Evolutionary conservation across 345 rosid genomes (phyloP).

Genomic region (Brassica juncea): DNA sequence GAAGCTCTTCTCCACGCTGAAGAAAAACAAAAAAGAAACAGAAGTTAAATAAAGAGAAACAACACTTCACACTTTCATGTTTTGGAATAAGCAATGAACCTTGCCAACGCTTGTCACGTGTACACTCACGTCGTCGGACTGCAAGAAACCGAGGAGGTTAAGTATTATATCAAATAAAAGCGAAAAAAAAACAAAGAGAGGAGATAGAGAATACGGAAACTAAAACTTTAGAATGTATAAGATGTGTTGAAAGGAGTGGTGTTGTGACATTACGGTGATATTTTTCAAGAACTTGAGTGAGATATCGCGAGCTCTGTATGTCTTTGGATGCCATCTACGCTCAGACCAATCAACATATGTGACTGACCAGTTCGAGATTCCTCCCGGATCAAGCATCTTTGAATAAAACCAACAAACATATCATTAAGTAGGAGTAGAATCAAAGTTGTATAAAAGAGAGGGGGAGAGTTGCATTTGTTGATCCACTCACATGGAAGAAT

Average conservation of each 20-base stretch:
- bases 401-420: constrained; percentile 1
- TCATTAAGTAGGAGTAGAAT: constrained; percentile 7
- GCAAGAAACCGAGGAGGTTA: constrained; percentile 35
- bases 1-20: constrained; percentile 58
- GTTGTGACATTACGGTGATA: constrained; percentile 58
- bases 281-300: constrained; percentile 67
- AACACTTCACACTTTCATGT: neutral
- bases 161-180: too few species aligned
- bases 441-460: neutral
- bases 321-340: constrained; percentile 97
- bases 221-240: neutral
- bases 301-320: constrained; percentile 69
- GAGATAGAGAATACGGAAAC: neutral
- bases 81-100: constrained; percentile 34
- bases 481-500: constrained; percentile 70
- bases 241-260: constrained; percentile 6
- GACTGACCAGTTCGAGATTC: constrained; percentile 90
- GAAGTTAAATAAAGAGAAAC: neutral
- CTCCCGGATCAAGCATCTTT: constrained; percentile 90
- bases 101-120: constrained; percentile 81
- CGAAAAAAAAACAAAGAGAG: too few species aligned
- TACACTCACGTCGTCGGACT: constrained; percentile 70
- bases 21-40: neutral
- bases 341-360: constrained; percentile 99
- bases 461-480: constrained; percentile 1